Conservation (phyloP, 345 rosid species). For the Citropsis articulata region DNA sequence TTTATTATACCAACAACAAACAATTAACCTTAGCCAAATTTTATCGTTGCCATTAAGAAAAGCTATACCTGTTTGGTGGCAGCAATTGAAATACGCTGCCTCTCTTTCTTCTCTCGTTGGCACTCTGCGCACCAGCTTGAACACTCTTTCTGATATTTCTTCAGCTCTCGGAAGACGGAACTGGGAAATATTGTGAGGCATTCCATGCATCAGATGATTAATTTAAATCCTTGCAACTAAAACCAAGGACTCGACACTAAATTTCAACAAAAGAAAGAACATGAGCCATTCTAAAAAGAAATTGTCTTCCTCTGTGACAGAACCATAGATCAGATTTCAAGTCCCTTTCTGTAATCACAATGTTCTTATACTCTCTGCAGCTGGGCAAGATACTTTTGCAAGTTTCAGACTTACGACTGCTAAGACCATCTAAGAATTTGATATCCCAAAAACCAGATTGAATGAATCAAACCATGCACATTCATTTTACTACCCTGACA, state of each 20-base stretch:
- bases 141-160: constrained; percentile 74
- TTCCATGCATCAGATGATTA: not conserved
- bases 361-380: not conserved
- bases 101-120: constrained; percentile 59
- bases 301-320: not conserved
- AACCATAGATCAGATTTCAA: not conserved
- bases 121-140: constrained; percentile 96
- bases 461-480: not conserved
- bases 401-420: not conserved
- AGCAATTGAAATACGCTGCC: constrained; percentile 48
- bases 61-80: constrained; percentile 61
- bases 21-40: not conserved
- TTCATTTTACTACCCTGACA: not conserved
- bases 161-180: constrained; percentile 83
- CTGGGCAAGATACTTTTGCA: not conserved
- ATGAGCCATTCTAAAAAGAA: not conserved
- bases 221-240: not conserved
- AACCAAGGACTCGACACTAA: not conserved
- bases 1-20: not conserved
- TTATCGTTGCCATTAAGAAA: not conserved
- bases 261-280: not conserved
- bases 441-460: not conserved
- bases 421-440: not conserved
- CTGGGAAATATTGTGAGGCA: constrained; percentile 35
- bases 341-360: not conserved